Evolutionary conservation across 1,139 yeast genomes (phyloP), one percentile per base, ranked within the genome.

Genomic region (Saccharomyces hybrid): DNA sequence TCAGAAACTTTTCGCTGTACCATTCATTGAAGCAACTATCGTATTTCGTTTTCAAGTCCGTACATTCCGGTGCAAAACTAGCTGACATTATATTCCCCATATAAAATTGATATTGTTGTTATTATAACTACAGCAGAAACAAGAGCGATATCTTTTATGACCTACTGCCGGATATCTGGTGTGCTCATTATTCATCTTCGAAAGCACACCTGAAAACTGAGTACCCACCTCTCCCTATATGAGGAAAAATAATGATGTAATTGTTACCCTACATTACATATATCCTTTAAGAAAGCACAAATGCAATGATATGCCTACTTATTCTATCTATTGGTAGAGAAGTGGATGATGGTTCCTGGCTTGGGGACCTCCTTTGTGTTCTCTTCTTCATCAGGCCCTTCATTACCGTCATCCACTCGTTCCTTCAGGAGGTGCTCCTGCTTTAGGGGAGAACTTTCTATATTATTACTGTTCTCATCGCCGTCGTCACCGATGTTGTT

Each of bases 11-110:
- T 64, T 91, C 97, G n/a, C 95, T 84, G 70, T 93, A 93, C 98
- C 98, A 93, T 62, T 80, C 80, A 72, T 89, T 90, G 75, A 93
- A 93, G 70, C 99, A 93, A 66, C 85, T 86, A 68, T 93, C 98
- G 68, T 93, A 93, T 63, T 83, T 80, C 62, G 82, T 82, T 71
- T 93, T 93, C 59, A 86, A 81, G 46, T 84, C 87, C 23, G 96
- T 89, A 72, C 99, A 93, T 73, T 93, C 98, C 25, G 97, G 97
- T 48, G 98, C 98, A 77, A 93, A 88, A 58, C 97, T 89, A 11
- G 69, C 85, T 27, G 97, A 90, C 95, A 91, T 86, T 57, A 77
- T 75, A 73, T 84, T 85, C 55, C 93, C 93, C 93, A 86, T 86
- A 34, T 47, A 31, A 27, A 16, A 13, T 26, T 38, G 32, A 9